phyloP scores from a whole-genome alignment of 2,329 filamentous ascomycete species.

The Curvularia sp. region DNA sequence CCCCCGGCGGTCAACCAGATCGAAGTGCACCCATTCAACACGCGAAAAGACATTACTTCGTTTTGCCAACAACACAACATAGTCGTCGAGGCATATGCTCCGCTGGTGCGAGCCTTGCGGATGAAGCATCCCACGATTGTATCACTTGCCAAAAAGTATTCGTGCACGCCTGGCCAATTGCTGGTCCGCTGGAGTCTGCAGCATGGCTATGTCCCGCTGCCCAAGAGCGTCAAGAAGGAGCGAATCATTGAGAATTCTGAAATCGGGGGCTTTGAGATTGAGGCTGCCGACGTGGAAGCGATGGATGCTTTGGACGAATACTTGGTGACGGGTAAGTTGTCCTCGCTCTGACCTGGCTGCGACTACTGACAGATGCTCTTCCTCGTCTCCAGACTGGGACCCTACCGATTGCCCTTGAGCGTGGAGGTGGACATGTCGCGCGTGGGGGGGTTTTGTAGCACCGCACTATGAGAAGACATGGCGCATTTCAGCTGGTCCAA shows the following conservation, averaged over 20 bases:
- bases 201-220: constrained; percentile 74
- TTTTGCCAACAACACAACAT: constrained; percentile 73
- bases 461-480: not conserved
- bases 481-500: too few species aligned
- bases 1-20: constrained; percentile 79
- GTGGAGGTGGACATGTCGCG: constrained; percentile 24
- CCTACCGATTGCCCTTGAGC: constrained; percentile 53
- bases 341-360: constrained; percentile 2
- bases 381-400: constrained; percentile 53
- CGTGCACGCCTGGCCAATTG: constrained; percentile 74
- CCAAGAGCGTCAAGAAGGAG: constrained; percentile 71
- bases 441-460: constrained; percentile 33
- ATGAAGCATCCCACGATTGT: constrained; percentile 72
- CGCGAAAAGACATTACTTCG: constrained; percentile 69
- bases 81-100: constrained; percentile 79
- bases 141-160: constrained; percentile 70
- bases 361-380: constrained; percentile 25
- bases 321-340: constrained; percentile 65
- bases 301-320: constrained; percentile 74
- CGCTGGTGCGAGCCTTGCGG: constrained; percentile 73
- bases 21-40: constrained; percentile 80
- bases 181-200: constrained; percentile 81
- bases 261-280: constrained; percentile 67
- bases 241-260: constrained; percentile 71
- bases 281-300: constrained; percentile 65